Base-by-base conservation (phyloP, 2,329 filamentous ascomycete species). In the Trichoderma sp. region DNA sequence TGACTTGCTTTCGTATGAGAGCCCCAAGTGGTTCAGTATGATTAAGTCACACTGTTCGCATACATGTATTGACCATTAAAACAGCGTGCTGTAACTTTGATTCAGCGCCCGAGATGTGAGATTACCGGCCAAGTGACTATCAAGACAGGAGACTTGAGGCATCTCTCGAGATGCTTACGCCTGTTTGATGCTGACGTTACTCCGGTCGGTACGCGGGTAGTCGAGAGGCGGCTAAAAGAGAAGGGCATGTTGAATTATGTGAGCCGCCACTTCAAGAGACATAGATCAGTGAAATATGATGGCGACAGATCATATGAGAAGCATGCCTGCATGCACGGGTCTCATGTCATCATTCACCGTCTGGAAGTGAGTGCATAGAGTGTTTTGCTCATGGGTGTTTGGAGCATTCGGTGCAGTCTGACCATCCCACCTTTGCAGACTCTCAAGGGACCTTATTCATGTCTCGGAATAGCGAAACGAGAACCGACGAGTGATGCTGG, bases 1-100 rank as follows among this genome's bases (percentile, higher is more conserved):
- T 10, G 12, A 4, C 12, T 24, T 28, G 4, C 10, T 45, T 71
- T 19, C 14, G 47, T n/a, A 26, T n/a, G 21, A 24, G 21, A 24
- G 17, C 9, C 28, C 14, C 39, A 10, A 10, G 26, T 5, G n/a
- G 24, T 44, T 43, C n/a, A n/a, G 19, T 43, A 19, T 60, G 39
- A 3, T 39, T 14, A 28, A 30, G 12, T 12, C 3, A 39, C 10
- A 14, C 3, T 14, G n/a, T 9, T 12, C 10, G 24, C 67, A 91
- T 86, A n/a, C n/a, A n/a, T n/a, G n/a, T n/a, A 85, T 97, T 56
- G 94, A 97, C 74, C 97, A 97, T 77, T 86, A 90, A 1, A 85
- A 86, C 14, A 93, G 93, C 44, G 87, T 97, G 43, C 73, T 98
- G 24, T 93, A 24, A 3, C 94, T 0, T 88, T 97, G 1, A 94